phyloP scores from a whole-genome alignment of 176 grass and related monocot genomes.

The Carex pumila region DNA sequence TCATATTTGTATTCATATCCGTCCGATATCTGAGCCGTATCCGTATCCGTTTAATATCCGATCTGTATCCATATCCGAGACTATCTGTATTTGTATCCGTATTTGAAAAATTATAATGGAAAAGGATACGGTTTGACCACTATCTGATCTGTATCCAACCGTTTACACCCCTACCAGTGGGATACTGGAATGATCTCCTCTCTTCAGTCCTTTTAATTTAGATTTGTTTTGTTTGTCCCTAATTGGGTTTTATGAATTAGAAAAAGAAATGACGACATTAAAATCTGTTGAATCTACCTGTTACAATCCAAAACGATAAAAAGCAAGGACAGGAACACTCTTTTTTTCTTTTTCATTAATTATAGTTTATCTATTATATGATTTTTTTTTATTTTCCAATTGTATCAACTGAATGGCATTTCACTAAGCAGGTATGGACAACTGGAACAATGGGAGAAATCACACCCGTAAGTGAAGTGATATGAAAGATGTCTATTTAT shows the following conservation, averaged over 20 bases:
- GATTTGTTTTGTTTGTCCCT: neutral
- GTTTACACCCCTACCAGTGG: neutral
- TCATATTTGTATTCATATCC: too few relatives aligned
- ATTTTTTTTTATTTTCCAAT: neutral
- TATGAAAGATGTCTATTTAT: neutral
- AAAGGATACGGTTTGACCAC: too few relatives aligned
- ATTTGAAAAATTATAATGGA: too few relatives aligned
- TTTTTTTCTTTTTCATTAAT: neutral
- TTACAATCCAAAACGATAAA: neutral
- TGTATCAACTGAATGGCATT: conserved; percentile 1
- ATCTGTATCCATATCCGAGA: too few relatives aligned
- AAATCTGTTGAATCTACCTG: neutral
- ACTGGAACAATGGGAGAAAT: conserved; percentile 99
- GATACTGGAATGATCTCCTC: neutral
- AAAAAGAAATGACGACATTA: neutral
- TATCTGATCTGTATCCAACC: too few relatives aligned
- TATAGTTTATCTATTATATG: neutral
- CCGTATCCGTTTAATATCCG: too few relatives aligned
- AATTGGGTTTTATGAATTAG: neutral
- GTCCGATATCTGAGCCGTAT: too few relatives aligned
- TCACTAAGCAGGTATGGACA: conserved; percentile 80
- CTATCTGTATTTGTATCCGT: too few relatives aligned
- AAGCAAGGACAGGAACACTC: neutral
- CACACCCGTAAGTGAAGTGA: conserved; percentile 62
- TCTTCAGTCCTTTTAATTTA: neutral